A percentile compares a stretch with the other conserved stretches of the same genome.
Conservation (phyloP, 2,329 filamentous ascomycete species). For the Fonsecaea monophora region DNA sequence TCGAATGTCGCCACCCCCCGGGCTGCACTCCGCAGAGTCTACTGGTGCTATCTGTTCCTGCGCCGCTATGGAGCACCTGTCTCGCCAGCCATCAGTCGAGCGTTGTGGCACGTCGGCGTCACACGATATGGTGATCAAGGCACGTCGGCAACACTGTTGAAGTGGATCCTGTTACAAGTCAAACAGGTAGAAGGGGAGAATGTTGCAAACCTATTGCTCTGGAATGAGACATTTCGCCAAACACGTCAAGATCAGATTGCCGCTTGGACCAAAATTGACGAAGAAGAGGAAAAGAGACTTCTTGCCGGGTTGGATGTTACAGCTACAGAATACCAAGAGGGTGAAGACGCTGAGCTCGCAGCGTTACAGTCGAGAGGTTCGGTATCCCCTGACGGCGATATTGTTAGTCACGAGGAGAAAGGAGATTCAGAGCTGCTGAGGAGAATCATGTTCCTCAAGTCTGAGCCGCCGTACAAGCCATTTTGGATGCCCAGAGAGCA, state of each 20-base stretch:
- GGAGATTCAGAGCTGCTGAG: neutral
- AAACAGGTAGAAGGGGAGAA: slow-evolving; percentile 51
- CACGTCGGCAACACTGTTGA: slow-evolving; percentile 44
- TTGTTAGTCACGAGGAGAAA: neutral
- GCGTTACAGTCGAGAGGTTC: neutral
- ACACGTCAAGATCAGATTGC: slow-evolving; percentile 15
- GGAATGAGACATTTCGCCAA: slow-evolving; percentile 28
- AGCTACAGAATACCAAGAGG: neutral
- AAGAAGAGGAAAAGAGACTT: slow-evolving; percentile 9
- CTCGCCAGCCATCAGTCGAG: slow-evolving; percentile 52
- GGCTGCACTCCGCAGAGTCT: slow-evolving; percentile 55
- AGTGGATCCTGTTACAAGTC: slow-evolving; percentile 55
- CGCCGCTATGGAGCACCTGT: slow-evolving; percentile 52
- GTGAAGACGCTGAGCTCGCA: neutral
- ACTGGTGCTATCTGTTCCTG: slow-evolving; percentile 57
- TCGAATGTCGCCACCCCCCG: slow-evolving; percentile 41
- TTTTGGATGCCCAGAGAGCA: neutral
- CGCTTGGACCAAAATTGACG: slow-evolving; percentile 2
- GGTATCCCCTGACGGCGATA: neutral
- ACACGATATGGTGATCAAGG: slow-evolving; percentile 51
- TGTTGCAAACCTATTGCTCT: slow-evolving; percentile 44
- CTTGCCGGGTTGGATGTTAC: neutral
- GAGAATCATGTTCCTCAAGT: slow-evolving; percentile 8
- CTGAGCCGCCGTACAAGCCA: neutral
- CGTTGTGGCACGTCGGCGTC: slow-evolving; percentile 59